These are phyloP conservation scores for Rhynchospora breviuscula DNA, from an alignment of 176 grass and related monocot species.

Conservation along the genomic window DNA sequence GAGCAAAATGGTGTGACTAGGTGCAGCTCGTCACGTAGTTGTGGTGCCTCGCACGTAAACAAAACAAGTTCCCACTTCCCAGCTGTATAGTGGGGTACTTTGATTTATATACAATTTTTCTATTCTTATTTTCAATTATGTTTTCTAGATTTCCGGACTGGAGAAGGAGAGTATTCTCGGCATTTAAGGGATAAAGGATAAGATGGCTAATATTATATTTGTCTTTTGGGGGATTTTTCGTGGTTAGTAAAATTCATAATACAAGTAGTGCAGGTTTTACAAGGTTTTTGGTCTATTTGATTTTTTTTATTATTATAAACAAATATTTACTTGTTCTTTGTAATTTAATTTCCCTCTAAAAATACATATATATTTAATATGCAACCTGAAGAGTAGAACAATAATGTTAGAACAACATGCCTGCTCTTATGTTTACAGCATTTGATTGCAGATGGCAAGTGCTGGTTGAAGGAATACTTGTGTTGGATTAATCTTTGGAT, in stretches of 20 bases:
- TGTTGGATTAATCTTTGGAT: background rate
- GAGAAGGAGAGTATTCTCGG: background rate
- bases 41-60: constrained; percentile 25
- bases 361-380: background rate
- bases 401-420: no score
- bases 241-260: background rate
- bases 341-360: background rate
- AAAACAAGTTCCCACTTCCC: background rate
- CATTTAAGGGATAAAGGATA: background rate
- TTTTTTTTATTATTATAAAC: background rate
- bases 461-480: background rate
- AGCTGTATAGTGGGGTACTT: constrained; percentile 2
- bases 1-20: constrained; percentile 6
- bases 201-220: background rate
- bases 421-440: background rate
- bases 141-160: background rate
- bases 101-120: background rate
- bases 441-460: background rate
- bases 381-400: no score
- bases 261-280: background rate
- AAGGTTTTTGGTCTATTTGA: background rate
- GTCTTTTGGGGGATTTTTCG: background rate
- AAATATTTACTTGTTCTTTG: background rate
- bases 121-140: background rate
- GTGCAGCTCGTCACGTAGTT: constrained; percentile 32